A percentile compares a stretch with the other conserved stretches of the same genome.
Evolutionary conservation across 2,329 filamentous ascomycete genomes (phyloP).

Genomic region (Chrysosporium keratinophilum): DNA sequence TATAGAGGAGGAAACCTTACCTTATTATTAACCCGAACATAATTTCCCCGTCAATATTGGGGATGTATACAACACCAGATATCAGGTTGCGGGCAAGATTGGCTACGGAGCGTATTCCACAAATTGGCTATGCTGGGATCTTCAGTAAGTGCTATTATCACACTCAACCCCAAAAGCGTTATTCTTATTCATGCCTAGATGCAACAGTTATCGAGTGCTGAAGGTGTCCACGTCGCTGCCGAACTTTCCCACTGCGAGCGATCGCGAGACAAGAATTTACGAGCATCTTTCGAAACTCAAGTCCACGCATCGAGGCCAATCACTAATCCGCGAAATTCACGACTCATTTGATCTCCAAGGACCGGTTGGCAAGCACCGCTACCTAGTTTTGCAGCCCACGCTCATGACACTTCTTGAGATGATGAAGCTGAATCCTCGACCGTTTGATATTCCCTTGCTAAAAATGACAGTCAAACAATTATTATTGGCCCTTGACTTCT

Average conservation of each 20-base stretch:
- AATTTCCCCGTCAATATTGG: constrained; percentile 5
- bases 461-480: constrained; percentile 8
- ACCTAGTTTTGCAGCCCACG: constrained; percentile 26
- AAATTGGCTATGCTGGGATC: constrained; percentile 22
- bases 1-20: constrained; percentile 12
- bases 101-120: constrained; percentile 19
- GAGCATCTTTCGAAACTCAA: constrained; percentile 4
- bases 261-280: constrained; percentile 2
- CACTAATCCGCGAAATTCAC: constrained; percentile 1
- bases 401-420: constrained; percentile 27
- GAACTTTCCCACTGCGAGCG: background rate
- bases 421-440: constrained; percentile 20
- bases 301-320: constrained; percentile 8
- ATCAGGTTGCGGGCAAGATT: constrained; percentile 16
- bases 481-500: constrained; percentile 11
- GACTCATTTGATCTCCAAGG: constrained; percentile 9
- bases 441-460: constrained; percentile 17
- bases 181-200: background rate
- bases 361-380: constrained; percentile 20
- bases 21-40: background rate
- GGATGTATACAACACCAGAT: constrained; percentile 5
- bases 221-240: constrained; percentile 8
- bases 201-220: constrained; percentile 22
- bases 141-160: constrained; percentile 19
- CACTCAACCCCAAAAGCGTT: background rate